Conservation (phyloP, 768 basidiomycete species). For the Termitomyces sp. region DNA sequence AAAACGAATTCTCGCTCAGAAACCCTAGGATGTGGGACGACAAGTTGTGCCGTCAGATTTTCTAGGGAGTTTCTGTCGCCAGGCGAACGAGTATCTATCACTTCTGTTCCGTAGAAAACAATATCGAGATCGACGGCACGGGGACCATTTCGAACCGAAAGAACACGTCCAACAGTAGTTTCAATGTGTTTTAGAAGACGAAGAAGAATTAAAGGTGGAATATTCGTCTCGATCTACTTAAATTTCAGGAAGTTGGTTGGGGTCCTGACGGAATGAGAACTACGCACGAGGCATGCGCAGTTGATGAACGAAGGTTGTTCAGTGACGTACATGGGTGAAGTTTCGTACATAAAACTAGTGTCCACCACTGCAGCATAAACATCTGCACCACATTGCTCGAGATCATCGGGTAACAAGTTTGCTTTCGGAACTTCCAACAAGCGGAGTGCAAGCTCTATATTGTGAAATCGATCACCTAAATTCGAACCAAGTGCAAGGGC, state of each 20-base stretch:
- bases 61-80: constrained; percentile 36
- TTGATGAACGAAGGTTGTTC: constrained; percentile 90
- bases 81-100: constrained; percentile 52
- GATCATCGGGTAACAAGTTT: constrained; percentile 16
- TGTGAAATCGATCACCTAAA: constrained; percentile 77
- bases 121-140: constrained; percentile 89
- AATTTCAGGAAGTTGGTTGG: background rate
- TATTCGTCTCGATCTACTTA: constrained; percentile 69
- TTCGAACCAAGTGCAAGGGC: constrained; percentile 88
- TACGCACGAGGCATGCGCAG: constrained; percentile 81
- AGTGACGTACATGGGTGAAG: constrained; percentile 90
- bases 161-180: constrained; percentile 65
- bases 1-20: constrained; percentile 90
- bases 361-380: constrained; percentile 44
- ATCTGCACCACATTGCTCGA: constrained; percentile 9
- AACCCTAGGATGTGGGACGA: constrained; percentile 80
- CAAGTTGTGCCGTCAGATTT: constrained; percentile 59
- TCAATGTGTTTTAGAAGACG: constrained; percentile 70
- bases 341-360: constrained; percentile 92
- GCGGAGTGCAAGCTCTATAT: constrained; percentile 75
- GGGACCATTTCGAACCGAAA: constrained; percentile 80
- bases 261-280: background rate
- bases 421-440: constrained; percentile 51
- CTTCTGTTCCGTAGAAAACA: constrained; percentile 58
- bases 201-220: constrained; percentile 57